These are phyloP conservation scores for Colletotrichum theobromicola DNA, from an alignment of 2,329 filamentous ascomycete species.

Conservation along the genomic window DNA sequence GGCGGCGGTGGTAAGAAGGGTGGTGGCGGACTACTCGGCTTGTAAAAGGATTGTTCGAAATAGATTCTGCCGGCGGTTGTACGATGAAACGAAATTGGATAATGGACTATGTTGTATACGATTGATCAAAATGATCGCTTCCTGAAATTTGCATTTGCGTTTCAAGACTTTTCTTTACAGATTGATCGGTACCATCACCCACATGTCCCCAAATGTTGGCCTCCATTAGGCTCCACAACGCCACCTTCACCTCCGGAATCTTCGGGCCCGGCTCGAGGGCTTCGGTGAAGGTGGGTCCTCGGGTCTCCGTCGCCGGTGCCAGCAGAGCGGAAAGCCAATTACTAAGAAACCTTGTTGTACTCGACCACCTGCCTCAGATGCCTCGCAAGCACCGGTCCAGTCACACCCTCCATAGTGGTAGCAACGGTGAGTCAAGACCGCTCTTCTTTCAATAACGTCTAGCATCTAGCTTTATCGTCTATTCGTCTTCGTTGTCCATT, in stretches of 20 bases:
- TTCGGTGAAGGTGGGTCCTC: not conserved
- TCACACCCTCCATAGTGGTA: not conserved
- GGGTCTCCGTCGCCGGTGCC: not conserved
- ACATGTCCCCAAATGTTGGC: too few relatives aligned
- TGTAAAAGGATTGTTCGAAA: not conserved
- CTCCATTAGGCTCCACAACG: too few relatives aligned
- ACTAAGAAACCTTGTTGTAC: too few relatives aligned
- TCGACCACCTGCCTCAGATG: not conserved
- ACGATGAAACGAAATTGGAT: not conserved
- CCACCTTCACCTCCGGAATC: too few relatives aligned
- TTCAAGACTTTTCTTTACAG: too few relatives aligned
- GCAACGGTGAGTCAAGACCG: rapidly evolving
- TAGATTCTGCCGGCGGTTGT: not conserved
- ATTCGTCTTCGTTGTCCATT: not conserved
- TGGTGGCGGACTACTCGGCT: not conserved
- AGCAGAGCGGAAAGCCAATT: not conserved
- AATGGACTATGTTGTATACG: not conserved
- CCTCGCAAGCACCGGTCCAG: not conserved
- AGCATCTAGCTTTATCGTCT: not conserved
- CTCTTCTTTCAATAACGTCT: not conserved
- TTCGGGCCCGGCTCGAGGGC: too few relatives aligned
- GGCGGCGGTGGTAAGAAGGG: not conserved
- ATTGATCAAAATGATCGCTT: too few relatives aligned
- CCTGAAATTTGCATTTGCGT: too few relatives aligned
- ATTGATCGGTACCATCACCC: too few relatives aligned